phyloP scores from a whole-genome alignment of 2,329 filamentous ascomycete species.

The Cladosporium oxysporum region DNA sequence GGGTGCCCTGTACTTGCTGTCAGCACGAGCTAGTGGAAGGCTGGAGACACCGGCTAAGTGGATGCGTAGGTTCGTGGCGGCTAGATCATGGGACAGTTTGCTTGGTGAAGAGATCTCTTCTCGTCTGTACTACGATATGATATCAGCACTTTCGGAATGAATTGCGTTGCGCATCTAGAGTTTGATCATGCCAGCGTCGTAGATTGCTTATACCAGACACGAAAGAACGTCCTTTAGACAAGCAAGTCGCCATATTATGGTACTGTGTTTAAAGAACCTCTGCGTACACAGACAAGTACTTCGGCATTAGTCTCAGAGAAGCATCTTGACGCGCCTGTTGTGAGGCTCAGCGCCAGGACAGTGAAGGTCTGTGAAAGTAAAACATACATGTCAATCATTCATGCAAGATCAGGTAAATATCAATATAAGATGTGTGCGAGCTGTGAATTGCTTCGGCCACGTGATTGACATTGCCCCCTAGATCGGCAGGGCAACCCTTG shows the following conservation, averaged over 20 bases:
- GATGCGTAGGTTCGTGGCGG: not conserved
- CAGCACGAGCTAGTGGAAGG: not conserved
- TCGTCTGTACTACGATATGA: not conserved
- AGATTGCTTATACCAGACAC: not conserved
- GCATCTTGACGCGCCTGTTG: not conserved
- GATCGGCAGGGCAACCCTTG: not conserved
- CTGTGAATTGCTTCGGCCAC: not conserved
- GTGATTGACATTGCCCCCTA: not conserved
- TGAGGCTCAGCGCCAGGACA: not conserved
- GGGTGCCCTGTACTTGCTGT: not conserved
- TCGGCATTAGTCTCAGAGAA: not conserved
- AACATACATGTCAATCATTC: not conserved
- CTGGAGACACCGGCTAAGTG: not conserved
- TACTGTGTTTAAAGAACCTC: not conserved
- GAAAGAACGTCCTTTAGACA: not conserved
- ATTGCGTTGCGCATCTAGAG: accelerated
- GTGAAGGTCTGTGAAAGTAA: not conserved
- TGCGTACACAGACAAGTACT: not conserved
- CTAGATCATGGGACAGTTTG: not conserved
- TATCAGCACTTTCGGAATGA: not conserved
- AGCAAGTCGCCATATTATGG: not conserved
- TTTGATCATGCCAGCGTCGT: not conserved
- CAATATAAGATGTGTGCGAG: not conserved
- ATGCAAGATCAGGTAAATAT: not conserved
- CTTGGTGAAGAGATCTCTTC: not conserved